A percentile compares a stretch with the other conserved stretches of the same genome.
These are phyloP conservation scores for Phoma sp. DNA, from an alignment of 2,329 filamentous ascomycete species.

Conservation along the genomic window DNA sequence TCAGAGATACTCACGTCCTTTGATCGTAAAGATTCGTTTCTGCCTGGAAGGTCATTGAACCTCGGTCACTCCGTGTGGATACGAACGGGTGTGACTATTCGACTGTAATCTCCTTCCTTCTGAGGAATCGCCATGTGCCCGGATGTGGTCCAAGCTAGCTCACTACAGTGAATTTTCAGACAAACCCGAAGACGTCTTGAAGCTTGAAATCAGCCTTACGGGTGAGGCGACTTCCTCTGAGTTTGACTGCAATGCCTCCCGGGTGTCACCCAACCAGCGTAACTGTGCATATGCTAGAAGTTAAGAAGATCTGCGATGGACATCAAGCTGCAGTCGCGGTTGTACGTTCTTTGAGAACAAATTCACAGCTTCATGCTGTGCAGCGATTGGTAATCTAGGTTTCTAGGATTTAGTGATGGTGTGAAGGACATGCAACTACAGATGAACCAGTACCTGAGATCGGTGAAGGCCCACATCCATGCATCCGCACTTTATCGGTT, in stretches of 20 bases:
- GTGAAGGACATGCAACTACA: constrained; percentile 5
- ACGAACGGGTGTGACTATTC: not conserved
- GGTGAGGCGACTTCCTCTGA: no score
- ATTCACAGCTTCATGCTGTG: not conserved
- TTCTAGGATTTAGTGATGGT: not conserved
- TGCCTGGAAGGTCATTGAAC: not conserved
- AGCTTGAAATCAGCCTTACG: not conserved
- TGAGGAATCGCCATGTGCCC: not conserved
- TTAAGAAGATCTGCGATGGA: not conserved
- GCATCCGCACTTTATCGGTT: not conserved
- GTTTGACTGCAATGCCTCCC: not conserved
- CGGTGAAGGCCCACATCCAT: not conserved
- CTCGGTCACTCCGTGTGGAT: not conserved
- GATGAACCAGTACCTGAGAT: not conserved
- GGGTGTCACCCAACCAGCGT: not conserved
- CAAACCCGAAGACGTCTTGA: not conserved
- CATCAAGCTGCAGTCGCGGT: not conserved
- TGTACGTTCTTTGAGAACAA: not conserved
- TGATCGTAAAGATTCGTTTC: no score
- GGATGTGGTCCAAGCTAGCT: not conserved
- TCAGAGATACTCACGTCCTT: no score
- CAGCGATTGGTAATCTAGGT: not conserved
- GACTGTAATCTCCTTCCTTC: not conserved
- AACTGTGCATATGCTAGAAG: not conserved
- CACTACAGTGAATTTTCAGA: not conserved